Conservation (phyloP, 768 basidiomycete genomes). For the Psilocybe cubensis region DNA sequence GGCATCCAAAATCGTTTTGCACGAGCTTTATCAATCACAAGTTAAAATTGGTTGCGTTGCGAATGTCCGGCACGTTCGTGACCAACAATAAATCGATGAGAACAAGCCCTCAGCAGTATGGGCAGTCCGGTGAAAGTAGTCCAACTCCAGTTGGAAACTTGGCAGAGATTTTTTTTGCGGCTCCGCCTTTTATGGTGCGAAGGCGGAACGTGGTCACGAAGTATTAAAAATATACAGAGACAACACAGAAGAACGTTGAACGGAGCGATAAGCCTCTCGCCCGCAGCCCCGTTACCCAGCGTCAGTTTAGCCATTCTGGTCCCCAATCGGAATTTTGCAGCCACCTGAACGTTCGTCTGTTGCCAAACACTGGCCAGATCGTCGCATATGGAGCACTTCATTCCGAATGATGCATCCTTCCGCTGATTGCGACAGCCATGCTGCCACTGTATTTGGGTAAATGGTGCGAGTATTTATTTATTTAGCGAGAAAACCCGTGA, state of each 20-base stretch:
- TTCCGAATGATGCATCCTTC: background rate
- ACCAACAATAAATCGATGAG: background rate
- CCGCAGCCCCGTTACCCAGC: background rate
- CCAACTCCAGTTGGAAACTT: background rate
- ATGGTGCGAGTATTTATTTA: background rate
- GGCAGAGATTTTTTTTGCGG: background rate
- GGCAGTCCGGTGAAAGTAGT: background rate
- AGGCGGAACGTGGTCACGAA: slow-evolving; percentile 1
- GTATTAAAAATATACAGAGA: slow-evolving; percentile 1
- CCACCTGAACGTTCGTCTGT: slow-evolving; percentile 8
- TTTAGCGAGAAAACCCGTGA: background rate
- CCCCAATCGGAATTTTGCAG: slow-evolving; percentile 11
- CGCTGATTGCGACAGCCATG: background rate
- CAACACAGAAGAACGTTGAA: slow-evolving; percentile 4
- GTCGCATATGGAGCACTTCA: slow-evolving; percentile 1
- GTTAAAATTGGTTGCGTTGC: background rate
- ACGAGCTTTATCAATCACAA: background rate
- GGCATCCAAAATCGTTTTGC: background rate
- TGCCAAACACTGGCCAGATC: background rate
- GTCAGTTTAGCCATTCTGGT: slow-evolving; percentile 1
- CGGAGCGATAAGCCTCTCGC: background rate
- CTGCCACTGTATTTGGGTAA: background rate
- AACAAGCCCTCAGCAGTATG: background rate
- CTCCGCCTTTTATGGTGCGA: background rate
- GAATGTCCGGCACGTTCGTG: slow-evolving; percentile 10